These are phyloP conservation scores for Penicillium sp. DNA, from an alignment of 2,329 filamentous ascomycete genomes.

Conservation along the genomic window DNA sequence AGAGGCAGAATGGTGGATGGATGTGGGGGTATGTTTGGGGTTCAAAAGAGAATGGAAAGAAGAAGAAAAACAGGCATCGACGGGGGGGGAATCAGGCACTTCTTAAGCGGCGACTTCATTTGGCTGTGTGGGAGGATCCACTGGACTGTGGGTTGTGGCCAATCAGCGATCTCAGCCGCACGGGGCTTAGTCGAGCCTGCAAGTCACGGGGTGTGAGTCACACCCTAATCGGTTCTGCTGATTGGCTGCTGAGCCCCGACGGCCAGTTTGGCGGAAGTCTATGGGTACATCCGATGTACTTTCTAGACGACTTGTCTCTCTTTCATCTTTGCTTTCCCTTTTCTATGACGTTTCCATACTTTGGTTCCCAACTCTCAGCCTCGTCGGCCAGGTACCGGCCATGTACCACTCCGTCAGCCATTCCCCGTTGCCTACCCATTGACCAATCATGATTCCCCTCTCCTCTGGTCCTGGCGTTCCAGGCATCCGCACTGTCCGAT, in stretches of 20 bases:
- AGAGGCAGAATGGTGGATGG: constrained; percentile 23
- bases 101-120: constrained; percentile 39
- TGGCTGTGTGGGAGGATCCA: constrained; percentile 26
- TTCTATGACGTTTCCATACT: neutral
- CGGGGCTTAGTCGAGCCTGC: constrained; percentile 23
- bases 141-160: constrained; percentile 20
- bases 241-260: constrained; percentile 35
- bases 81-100: constrained; percentile 46
- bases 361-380: neutral
- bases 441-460: constrained; percentile 17
- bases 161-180: constrained; percentile 32
- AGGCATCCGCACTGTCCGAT: constrained; percentile 23
- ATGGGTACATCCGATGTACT: constrained; percentile 13
- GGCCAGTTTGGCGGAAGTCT: neutral
- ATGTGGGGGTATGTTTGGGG: constrained; percentile 4
- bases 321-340: neutral
- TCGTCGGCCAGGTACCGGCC: neutral
- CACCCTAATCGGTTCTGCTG: constrained; percentile 15
- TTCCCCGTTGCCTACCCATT: constrained; percentile 18
- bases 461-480: neutral
- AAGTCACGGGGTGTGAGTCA: constrained; percentile 49
- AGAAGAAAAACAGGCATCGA: constrained; percentile 44
- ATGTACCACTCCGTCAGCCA: constrained; percentile 7
- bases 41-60: constrained; percentile 24
- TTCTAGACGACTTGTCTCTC: neutral